Base-by-base conservation (phyloP, 2,329 filamentous ascomycete genomes). In the Colletotrichum orchidophilum region DNA sequence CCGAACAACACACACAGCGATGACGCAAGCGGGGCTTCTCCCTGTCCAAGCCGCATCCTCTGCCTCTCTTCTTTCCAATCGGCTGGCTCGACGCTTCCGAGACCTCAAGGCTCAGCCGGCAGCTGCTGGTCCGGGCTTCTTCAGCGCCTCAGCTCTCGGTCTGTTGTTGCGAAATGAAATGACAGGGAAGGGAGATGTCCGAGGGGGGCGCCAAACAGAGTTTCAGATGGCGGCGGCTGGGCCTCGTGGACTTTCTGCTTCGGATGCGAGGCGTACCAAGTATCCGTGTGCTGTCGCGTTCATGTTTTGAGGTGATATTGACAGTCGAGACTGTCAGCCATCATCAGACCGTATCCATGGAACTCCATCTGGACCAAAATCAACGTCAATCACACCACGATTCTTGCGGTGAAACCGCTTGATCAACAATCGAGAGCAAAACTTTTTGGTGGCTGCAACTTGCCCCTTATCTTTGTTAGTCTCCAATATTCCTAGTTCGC, bases 1-100 rank as follows among this genome's bases (percentile, higher is more conserved):
- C 64, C 64, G 66, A 59, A 49, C 59, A 60, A 42, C 53, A 63
- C 54, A 63, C 49, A 42, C 26, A 33, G 53, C 33, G 49, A 71
- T 71, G 69, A 71, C 65, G 69, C 59, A 71, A 71, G 58, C 59
- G 69, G 64, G 64, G 64, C 69, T 39, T 33, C 33, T 54, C 33
- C 46, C 58, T 58, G 52, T 21, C 55, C 13, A 33, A 71, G 57
- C 55, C 68, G 33, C 68, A 62, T 31, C 27, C 50, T 57, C 63
- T 58, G 8, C 9, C 12, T 1, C 39, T 39, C 35, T n/a, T 46
- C 39, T 35, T 57, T 35, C 27, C 39, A n/a, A 26, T 59, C 35
- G 21, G 63, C 39, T 63, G 59, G 69, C 53, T 62, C 53, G 57
- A 70, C 63, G 24, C 24, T 52, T 29, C 46, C 57, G 49, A 70